Evolutionary conservation across 768 basidiomycete species (phyloP).

Genomic region (Pisolithus microcarpus): DNA sequence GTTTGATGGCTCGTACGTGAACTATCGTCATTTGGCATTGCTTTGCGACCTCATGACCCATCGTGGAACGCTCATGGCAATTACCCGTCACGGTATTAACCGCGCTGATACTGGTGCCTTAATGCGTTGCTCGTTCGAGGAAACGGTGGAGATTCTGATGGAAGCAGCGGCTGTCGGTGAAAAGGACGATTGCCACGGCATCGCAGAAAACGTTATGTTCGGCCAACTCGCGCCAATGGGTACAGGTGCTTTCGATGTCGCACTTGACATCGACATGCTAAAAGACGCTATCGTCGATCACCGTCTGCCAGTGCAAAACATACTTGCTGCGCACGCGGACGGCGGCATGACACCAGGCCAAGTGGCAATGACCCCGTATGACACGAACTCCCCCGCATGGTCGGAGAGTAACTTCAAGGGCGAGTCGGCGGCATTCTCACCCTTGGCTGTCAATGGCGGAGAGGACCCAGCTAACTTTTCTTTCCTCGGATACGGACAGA

Average conservation of each 20-base stretch:
- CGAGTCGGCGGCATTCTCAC: conserved; percentile 90
- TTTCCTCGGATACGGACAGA: conserved; percentile 75
- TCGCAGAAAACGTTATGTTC: conserved; percentile 99
- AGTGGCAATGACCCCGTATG: conserved; percentile 95
- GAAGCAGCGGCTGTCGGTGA: conserved; percentile 98
- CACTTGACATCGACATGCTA: conserved; percentile 95
- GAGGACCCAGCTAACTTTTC: conserved; percentile 76
- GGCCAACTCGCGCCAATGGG: conserved; percentile 99
- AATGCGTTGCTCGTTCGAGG: conserved; percentile 98
- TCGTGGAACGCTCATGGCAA: conserved; percentile 91
- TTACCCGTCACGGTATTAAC: conserved; percentile 99
- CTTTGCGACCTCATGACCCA: conserved; percentile 98
- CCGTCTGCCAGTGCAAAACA: conserved; percentile 77
- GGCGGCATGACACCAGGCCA: conserved; percentile 89
- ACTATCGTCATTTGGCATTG: conserved; percentile 94
- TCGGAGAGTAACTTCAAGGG: conserved; percentile 71
- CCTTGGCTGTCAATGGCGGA: conserved; percentile 77
- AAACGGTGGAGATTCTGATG: conserved; percentile 98
- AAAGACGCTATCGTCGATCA: conserved; percentile 98
- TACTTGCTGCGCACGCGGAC: conserved; percentile 71
- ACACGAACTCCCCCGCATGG: conserved; percentile 84
- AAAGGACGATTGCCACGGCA: conserved; percentile 95
- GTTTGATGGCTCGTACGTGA: conserved; percentile 99
- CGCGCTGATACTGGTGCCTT: conserved; percentile 97
- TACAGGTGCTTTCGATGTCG: conserved; percentile 92